Evolutionary conservation across 441 rosid genomes (phyloP).

Genomic region (Euphorbia celastroides): DNA sequence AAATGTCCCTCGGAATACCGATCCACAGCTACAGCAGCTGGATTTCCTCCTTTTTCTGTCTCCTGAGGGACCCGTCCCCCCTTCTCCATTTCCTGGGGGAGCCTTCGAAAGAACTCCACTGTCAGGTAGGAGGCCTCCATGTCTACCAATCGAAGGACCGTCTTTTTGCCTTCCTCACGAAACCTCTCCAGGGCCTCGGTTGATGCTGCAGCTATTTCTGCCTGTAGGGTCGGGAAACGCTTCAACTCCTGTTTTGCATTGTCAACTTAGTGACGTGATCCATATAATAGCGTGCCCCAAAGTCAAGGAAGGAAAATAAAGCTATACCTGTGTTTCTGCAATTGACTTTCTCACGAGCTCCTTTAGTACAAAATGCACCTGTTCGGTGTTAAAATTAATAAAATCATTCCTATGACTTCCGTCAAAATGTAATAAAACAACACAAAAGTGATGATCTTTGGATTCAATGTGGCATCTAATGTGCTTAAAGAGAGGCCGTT

Average conservation of each 20-base stretch:
- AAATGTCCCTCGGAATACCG: slow-evolving; percentile 61
- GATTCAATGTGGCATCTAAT: no score
- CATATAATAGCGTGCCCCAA: no score
- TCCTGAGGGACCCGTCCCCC: slow-evolving; percentile 37
- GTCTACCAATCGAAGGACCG: slow-evolving; percentile 83
- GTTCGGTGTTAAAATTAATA: slow-evolving; percentile 18
- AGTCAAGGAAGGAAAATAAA: not conserved
- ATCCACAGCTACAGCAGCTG: slow-evolving; percentile 34
- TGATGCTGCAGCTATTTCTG: slow-evolving; percentile 93
- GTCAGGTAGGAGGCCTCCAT: slow-evolving; percentile 98
- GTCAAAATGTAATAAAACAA: no score
- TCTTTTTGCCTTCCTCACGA: slow-evolving; percentile 88
- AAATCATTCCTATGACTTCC: no score
- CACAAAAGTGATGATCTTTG: no score
- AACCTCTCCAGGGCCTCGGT: slow-evolving; percentile 90
- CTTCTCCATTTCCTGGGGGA: slow-evolving; percentile 76
- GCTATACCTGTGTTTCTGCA: slow-evolving; percentile 88
- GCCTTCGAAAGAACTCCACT: slow-evolving; percentile 93
- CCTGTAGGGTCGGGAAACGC: slow-evolving; percentile 83
- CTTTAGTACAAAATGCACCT: slow-evolving; percentile 95
- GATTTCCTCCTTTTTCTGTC: slow-evolving; percentile 16
- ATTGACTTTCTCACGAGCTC: slow-evolving; percentile 96
- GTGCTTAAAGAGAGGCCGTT: slow-evolving; percentile 27
- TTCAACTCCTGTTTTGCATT: no score
- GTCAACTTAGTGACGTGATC: no score